Evolutionary conservation across 78 protist species (phyloP), one percentile per base, ranked within the genome.

Genomic region (Protostelium mycophagum): DNA sequence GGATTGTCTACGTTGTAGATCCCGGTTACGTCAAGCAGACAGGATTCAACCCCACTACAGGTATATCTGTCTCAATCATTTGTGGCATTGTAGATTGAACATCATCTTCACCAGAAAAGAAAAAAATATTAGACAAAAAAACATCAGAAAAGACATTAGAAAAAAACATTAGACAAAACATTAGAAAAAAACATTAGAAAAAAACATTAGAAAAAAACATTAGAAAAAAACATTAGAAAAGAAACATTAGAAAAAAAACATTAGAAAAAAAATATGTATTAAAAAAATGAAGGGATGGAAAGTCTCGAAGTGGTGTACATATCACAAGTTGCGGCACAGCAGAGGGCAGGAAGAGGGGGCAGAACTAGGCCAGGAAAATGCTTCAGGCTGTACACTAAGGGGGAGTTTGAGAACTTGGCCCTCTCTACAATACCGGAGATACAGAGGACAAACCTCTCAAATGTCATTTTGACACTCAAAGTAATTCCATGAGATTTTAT

Each of bases 1-100:
- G 97, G 28, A 91, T 96, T 63, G 73, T 89, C 29, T 95, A 91
- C 86, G 98, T 96, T 28, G 95, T 97, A 0, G 99, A 98, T 89
- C 37, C 95, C 28, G 98, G 98, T 86, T 90, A 91, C 34, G 98
- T 95, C 35, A 97, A 97, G 89, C 89, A 39, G 73, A 94, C 91
- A 10, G 97, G 97, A 34, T 37, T 96, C 34, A 98, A 97, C 35
- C 28, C 95, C 0, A 88, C 97, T 36, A 87, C 36, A 10, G 95
- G 93, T 25, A 38, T 73, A 0, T 94, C 97, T 0, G 91, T 96
- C 35, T 91, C 96, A 0, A 91, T n/a, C n/a, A n/a, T n/a, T n/a
- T n/a, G n/a, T n/a, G n/a, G n/a, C n/a, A n/a, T n/a, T n/a, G n/a
- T n/a, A n/a, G n/a, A n/a, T n/a, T n/a, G n/a, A n/a, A n/a, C n/a